A percentile compares a stretch with the other conserved stretches of the same genome.
Conservation (phyloP, 192 early-diverging fungal genomes). For the Coemansia sp. region DNA sequence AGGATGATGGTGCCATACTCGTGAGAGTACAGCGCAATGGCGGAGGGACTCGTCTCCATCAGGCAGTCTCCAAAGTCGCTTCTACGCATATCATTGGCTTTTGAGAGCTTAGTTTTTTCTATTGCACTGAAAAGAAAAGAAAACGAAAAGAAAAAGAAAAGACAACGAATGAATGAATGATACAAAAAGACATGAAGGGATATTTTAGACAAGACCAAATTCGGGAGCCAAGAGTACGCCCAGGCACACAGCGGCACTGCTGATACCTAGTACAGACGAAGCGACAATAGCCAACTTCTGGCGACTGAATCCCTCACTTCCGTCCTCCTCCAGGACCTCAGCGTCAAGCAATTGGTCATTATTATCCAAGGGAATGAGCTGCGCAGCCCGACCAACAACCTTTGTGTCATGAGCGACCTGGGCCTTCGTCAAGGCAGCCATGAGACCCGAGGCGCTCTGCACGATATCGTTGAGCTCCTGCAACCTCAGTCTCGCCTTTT, state of each 20-base stretch:
- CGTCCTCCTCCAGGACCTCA: not conserved
- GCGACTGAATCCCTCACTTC: not conserved
- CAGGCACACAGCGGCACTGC: not conserved
- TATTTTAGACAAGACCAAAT: not conserved
- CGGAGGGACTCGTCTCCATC: too few relatives aligned
- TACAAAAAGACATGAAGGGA: not conserved
- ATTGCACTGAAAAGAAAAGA: too few relatives aligned
- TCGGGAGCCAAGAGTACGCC: not conserved
- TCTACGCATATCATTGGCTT: too few relatives aligned
- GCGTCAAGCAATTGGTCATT: not conserved
- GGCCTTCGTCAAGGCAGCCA: slow-evolving; percentile 11
- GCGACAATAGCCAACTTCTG: not conserved
- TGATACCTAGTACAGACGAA: not conserved
- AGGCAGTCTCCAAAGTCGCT: too few relatives aligned
- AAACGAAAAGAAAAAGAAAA: too few relatives aligned
- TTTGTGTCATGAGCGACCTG: not conserved
- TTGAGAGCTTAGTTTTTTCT: too few relatives aligned
- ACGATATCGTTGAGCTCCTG: slow-evolving; percentile 13
- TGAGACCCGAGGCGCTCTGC: slow-evolving; percentile 13
- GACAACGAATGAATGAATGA: not conserved
- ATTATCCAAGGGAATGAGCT: not conserved
- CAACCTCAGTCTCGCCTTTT: slow-evolving; percentile 13
- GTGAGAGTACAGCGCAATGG: too few relatives aligned
- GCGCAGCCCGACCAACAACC: not conserved
- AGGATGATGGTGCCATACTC: too few relatives aligned